Evolutionary conservation across 805 yeast species (phyloP).

Genomic region (Hanseniaspora thailandica): DNA sequence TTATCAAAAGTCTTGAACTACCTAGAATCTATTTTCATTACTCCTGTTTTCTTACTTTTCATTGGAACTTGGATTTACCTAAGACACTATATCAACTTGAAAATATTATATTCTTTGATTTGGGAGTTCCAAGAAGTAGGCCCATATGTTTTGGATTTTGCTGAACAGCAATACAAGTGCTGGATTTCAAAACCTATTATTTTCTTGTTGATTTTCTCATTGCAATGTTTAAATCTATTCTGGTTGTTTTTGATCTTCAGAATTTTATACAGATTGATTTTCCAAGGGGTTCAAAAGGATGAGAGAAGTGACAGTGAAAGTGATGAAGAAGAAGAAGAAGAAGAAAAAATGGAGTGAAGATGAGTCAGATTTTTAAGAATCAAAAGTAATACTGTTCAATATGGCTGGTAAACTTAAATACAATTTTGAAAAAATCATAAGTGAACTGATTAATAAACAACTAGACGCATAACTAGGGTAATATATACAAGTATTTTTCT

Average conservation of each 20-base stretch:
- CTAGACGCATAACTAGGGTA: neutral
- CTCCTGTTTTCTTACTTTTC: conserved; percentile 58
- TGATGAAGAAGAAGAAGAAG: conserved; percentile 33
- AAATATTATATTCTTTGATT: conserved; percentile 68
- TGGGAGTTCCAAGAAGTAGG: conserved; percentile 86
- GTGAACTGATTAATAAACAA: neutral
- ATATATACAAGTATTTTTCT: neutral
- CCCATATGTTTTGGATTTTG: conserved; percentile 67
- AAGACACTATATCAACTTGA: conserved; percentile 75
- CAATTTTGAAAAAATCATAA: too few relatives aligned
- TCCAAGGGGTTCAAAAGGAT: conserved; percentile 53
- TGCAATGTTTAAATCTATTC: conserved; percentile 75
- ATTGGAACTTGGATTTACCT: conserved; percentile 69
- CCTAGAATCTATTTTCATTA: conserved; percentile 52
- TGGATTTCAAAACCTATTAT: conserved; percentile 90
- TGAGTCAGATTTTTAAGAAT: too few relatives aligned
- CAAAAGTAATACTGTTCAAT: too few relatives aligned
- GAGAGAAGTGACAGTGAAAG: conserved; percentile 82
- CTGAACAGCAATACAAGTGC: conserved; percentile 88
- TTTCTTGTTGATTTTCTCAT: conserved; percentile 59
- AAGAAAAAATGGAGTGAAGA: conserved; percentile 16
- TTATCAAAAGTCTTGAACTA: conserved; percentile 78
- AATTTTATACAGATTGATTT: conserved; percentile 55
- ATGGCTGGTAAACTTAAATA: too few relatives aligned
- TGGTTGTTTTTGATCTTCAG: conserved; percentile 80